Conservation (phyloP, 106 monocot species). For the Platanthera zijinensis region DNA sequence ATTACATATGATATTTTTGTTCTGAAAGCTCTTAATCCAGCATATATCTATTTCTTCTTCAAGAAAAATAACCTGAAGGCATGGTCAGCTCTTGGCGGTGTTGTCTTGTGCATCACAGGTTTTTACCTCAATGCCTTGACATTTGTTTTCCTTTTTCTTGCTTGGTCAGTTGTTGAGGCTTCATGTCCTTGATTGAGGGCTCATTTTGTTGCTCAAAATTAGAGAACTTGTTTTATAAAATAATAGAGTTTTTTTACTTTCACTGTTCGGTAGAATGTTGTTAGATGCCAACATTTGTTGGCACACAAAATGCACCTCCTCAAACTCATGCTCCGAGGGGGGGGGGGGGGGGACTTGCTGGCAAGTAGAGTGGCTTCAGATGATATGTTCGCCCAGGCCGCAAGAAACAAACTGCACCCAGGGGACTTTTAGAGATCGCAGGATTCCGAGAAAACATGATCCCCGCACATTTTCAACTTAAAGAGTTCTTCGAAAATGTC, state of each 20-base stretch:
- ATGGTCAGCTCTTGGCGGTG: conserved; percentile 91
- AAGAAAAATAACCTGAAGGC: conserved; percentile 49
- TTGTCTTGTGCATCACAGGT: conserved; percentile 96
- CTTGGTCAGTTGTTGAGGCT: background rate
- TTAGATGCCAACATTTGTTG: no score
- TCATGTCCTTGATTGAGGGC: background rate
- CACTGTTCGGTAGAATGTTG: no score
- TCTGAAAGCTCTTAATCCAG: conserved; percentile 69
- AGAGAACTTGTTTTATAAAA: background rate
- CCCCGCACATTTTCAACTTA: no score
- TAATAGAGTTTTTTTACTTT: background rate
- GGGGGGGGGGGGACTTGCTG: no score
- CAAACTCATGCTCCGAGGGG: no score
- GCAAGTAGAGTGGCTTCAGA: no score
- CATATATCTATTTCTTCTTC: conserved; percentile 81
- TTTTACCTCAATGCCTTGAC: background rate
- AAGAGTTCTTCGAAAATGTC: no score
- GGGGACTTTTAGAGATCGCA: no score
- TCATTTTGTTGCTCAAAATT: background rate
- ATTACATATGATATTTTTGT: conserved; percentile 67
- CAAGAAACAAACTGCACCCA: no score
- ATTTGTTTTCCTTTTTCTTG: background rate
- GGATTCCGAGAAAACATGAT: no score
- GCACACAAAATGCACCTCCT: no score
- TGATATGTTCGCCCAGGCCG: no score